Evolutionary conservation across 768 basidiomycete genomes (phyloP).

Genomic region (Daedaleopsis nitida): DNA sequence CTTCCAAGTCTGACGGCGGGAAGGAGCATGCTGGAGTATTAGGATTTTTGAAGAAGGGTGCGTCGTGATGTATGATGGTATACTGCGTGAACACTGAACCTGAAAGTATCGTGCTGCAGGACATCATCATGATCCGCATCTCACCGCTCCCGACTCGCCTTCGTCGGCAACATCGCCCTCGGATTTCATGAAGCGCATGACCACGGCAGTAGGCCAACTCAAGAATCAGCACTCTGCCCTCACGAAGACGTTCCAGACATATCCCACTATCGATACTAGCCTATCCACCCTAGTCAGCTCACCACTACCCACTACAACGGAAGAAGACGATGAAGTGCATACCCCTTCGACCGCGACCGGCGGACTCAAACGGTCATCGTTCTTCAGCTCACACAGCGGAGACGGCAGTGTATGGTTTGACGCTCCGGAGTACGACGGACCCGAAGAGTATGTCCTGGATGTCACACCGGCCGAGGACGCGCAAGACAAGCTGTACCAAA

Average conservation of each 20-base stretch:
- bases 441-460: conserved; percentile 68
- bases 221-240: conserved; percentile 62
- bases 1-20: conserved; percentile 42
- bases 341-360: conserved; percentile 21
- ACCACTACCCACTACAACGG: conserved; percentile 47
- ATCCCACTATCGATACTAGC: conserved; percentile 25
- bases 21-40: conserved; percentile 43
- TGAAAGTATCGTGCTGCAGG: background rate
- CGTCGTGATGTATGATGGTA: background rate
- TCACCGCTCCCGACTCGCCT: conserved; percentile 10
- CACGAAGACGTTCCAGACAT: conserved; percentile 31
- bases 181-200: conserved; percentile 42
- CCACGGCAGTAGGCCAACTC: conserved; percentile 51
- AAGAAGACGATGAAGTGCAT: conserved; percentile 43
- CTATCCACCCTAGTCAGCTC: conserved; percentile 29
- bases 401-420: conserved; percentile 72
- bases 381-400: conserved; percentile 27
- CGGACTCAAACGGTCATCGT: conserved; percentile 25
- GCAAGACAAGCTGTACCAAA: conserved; percentile 31
- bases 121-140: conserved; percentile 18
- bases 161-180: conserved; percentile 17
- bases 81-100: background rate
- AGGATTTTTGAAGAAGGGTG: conserved; percentile 56
- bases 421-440: conserved; percentile 64
- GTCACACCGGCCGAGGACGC: conserved; percentile 28